phyloP scores from a whole-genome alignment of 176 grass and related monocot genomes.

The Rhynchospora breviuscula region DNA sequence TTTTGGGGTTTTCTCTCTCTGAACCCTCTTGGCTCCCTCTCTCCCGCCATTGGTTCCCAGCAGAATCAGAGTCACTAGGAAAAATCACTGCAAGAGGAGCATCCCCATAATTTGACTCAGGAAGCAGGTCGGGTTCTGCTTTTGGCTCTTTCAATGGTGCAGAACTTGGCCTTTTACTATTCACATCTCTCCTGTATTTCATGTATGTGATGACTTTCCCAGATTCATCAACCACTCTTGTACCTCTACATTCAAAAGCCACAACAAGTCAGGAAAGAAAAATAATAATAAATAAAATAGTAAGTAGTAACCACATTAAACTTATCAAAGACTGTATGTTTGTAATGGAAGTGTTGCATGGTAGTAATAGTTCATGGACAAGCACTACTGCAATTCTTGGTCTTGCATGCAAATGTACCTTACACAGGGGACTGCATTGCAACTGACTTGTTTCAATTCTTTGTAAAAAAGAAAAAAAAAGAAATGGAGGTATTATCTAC shows the following conservation, averaged over 20 bases:
- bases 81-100: slow-evolving; percentile 24
- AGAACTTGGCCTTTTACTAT: slow-evolving; percentile 7
- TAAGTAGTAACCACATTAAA: slow-evolving; percentile 1
- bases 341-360: not conserved
- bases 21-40: not conserved
- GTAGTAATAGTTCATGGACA: not conserved
- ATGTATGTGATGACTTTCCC: not conserved
- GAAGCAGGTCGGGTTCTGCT: slow-evolving; percentile 18
- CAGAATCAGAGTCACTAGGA: not conserved
- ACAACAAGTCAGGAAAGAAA: not conserved
- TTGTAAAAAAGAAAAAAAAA: not conserved
- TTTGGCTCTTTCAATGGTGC: slow-evolving; percentile 47
- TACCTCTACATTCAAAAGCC: slow-evolving; percentile 2
- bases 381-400: not conserved
- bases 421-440: not conserved
- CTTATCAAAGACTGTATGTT: not conserved
- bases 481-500: not conserved
- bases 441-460: not conserved
- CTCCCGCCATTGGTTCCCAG: not conserved
- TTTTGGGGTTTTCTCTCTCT: not conserved
- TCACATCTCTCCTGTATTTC: not conserved
- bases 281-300: slow-evolving; percentile 12
- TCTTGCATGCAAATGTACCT: not conserved
- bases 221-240: not conserved
- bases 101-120: not conserved